Evolutionary conservation across 176 grass and related monocot genomes (phyloP).

Genomic region (Zoysia pacifica): DNA sequence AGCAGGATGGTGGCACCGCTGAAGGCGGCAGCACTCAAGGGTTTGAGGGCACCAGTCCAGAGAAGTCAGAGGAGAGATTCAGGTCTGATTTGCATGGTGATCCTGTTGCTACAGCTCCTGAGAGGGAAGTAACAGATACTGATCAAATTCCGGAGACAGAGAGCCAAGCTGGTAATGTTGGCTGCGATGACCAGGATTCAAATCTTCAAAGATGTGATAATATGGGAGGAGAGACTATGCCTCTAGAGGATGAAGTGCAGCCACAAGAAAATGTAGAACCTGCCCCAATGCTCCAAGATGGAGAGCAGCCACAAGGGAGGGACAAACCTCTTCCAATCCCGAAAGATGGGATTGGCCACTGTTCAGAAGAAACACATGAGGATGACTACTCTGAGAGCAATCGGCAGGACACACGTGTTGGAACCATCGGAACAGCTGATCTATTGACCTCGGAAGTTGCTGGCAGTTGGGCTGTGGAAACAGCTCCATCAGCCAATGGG

Average conservation of each 20-base stretch:
- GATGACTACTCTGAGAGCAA: slow-evolving; percentile 46
- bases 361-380: slow-evolving; percentile 52
- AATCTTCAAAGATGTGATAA: slow-evolving; percentile 59
- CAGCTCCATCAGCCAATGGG: slow-evolving; percentile 59
- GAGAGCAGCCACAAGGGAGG: slow-evolving; percentile 31
- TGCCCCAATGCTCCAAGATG: slow-evolving; percentile 34
- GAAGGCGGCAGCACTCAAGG: slow-evolving; percentile 61
- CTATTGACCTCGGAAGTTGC: slow-evolving; percentile 88
- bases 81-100: slow-evolving; percentile 52
- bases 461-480: slow-evolving; percentile 90
- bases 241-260: slow-evolving; percentile 73
- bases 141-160: slow-evolving; percentile 75
- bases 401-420: slow-evolving; percentile 49
- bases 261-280: slow-evolving; percentile 52
- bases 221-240: slow-evolving; percentile 74
- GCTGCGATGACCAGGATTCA: slow-evolving; percentile 45
- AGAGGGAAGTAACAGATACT: slow-evolving; percentile 62
- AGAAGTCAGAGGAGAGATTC: slow-evolving; percentile 43
- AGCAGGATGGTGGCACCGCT: slow-evolving; percentile 50
- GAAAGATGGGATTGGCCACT: slow-evolving; percentile 15
- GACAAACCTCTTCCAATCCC: slow-evolving; percentile 20
- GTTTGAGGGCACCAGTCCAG: slow-evolving; percentile 61
- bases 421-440: slow-evolving; percentile 70
- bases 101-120: slow-evolving; percentile 41
- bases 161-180: slow-evolving; percentile 58